Conservation (phyloP, 768 basidiomycete species). For the Mycena crocata region DNA sequence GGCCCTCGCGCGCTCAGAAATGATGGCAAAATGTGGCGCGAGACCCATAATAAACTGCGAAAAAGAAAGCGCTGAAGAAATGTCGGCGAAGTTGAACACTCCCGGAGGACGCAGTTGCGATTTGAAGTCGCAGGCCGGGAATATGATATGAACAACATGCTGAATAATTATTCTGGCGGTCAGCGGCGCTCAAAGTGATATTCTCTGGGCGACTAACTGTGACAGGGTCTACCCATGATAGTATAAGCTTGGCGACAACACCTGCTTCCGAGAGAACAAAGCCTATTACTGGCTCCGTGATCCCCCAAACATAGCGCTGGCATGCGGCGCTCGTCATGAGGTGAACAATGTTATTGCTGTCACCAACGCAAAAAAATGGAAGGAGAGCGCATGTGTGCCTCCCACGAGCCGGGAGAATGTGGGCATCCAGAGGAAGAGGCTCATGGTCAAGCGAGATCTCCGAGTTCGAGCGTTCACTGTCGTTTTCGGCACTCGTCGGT, state of each 20-base stretch:
- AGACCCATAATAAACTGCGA: constrained; percentile 12
- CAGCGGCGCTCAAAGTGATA: not conserved
- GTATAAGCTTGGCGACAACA: not conserved
- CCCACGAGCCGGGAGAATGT: constrained; percentile 13
- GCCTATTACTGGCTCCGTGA: not conserved
- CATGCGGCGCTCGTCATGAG: constrained; percentile 18
- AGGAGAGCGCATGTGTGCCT: not conserved
- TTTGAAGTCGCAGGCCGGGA: not conserved
- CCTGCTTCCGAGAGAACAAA: not conserved
- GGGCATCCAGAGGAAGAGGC: not conserved
- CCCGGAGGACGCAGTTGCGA: not conserved
- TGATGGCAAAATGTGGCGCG: not conserved
- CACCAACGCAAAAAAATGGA: constrained; percentile 14
- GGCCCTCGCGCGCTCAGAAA: not conserved
- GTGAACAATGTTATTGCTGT: constrained; percentile 9
- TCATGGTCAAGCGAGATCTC: not conserved
- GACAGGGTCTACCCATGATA: constrained; percentile 13
- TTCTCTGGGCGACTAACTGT: constrained; percentile 9
- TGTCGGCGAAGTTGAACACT: constrained; percentile 9
- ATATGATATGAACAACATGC: constrained; percentile 7
- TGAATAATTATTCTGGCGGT: not conserved
- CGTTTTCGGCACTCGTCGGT: not conserved
- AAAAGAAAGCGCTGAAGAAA: constrained; percentile 2
- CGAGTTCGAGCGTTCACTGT: not conserved
- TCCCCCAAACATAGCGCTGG: constrained; percentile 3